Conservation (phyloP, 768 basidiomycete genomes). For the Lactifluus pinguis region DNA sequence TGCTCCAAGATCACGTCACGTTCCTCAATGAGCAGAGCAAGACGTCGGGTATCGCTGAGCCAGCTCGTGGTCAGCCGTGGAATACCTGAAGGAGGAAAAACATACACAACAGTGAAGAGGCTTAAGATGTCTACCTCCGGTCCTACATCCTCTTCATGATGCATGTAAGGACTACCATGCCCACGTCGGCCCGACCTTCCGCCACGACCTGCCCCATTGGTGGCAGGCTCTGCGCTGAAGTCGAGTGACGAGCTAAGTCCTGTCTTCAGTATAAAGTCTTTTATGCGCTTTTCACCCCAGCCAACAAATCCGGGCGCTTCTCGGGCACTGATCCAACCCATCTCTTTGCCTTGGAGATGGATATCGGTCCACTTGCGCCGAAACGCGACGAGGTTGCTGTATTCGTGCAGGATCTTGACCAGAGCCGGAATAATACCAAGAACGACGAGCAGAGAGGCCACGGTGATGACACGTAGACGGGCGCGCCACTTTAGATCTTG, state of each 20-base stretch:
- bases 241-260: slow-evolving; percentile 57
- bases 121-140: slow-evolving; percentile 60
- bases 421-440: slow-evolving; percentile 60
- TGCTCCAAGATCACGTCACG: slow-evolving; percentile 71
- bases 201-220: slow-evolving; percentile 16
- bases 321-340: slow-evolving; percentile 63
- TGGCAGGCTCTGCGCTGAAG: slow-evolving; percentile 21
- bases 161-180: neutral
- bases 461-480: slow-evolving; percentile 56
- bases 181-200: neutral
- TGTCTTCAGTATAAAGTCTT: slow-evolving; percentile 55
- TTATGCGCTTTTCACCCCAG: slow-evolving; percentile 67
- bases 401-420: slow-evolving; percentile 55
- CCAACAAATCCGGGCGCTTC: slow-evolving; percentile 58
- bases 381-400: slow-evolving; percentile 45
- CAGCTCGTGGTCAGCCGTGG: slow-evolving; percentile 4
- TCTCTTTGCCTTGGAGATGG: slow-evolving; percentile 58
- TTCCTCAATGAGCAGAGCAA: slow-evolving; percentile 65
- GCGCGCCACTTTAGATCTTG: slow-evolving; percentile 34
- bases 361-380: slow-evolving; percentile 52
- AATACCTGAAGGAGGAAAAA: slow-evolving; percentile 1
- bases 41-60: slow-evolving; percentile 53
- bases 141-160: slow-evolving; percentile 30
- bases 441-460: slow-evolving; percentile 52
- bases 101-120: slow-evolving; percentile 68